Percentiles rank a stretch among this genome's conserved stretches.
Evolutionary conservation across 495 filamentous ascomycete species (phyloP).

Genomic region (Aspergillus haitiensis): DNA sequence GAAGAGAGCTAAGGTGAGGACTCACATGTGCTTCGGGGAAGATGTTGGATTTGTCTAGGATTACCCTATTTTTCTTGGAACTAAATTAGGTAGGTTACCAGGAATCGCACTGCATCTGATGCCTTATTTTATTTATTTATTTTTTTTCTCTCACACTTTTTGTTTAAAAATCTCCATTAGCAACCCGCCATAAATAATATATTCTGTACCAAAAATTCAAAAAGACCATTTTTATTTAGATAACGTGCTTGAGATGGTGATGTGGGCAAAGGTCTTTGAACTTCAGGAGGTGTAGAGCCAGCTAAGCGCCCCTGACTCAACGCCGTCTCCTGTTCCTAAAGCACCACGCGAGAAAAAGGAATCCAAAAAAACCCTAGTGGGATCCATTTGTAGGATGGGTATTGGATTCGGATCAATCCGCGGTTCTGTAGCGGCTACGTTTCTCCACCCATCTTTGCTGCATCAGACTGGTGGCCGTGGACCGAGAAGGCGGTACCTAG

Average conservation of each 20-base stretch:
- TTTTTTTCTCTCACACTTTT: neutral
- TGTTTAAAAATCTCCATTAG: neutral
- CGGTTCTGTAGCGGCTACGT: constrained; percentile 23
- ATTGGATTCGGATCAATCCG: constrained; percentile 30
- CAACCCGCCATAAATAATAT: constrained; percentile 13
- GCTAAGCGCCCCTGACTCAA: constrained; percentile 19
- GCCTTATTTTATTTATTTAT: neutral
- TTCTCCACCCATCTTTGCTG: constrained; percentile 23
- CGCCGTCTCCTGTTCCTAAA: neutral
- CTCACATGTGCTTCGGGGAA: constrained; percentile 8
- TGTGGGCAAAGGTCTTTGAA: neutral
- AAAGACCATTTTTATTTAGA: constrained; percentile 8
- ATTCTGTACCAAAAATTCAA: constrained; percentile 13
- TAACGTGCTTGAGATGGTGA: constrained; percentile 8
- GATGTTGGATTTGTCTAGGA: neutral
- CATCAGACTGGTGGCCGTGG: constrained; percentile 20
- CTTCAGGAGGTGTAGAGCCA: constrained; percentile 1
- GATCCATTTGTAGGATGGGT: constrained; percentile 18
- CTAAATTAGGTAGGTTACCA: neutral
- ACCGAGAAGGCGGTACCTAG: constrained; percentile 27
- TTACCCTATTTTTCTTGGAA: neutral
- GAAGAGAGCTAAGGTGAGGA: constrained; percentile 4
- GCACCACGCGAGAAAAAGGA: constrained; percentile 24
- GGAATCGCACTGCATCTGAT: neutral
- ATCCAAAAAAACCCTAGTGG: constrained; percentile 26